Percentiles rank a stretch among this genome's conserved stretches.
phyloP scores from a whole-genome alignment of 1,139 yeast genomes.

The Pichia sp. region DNA sequence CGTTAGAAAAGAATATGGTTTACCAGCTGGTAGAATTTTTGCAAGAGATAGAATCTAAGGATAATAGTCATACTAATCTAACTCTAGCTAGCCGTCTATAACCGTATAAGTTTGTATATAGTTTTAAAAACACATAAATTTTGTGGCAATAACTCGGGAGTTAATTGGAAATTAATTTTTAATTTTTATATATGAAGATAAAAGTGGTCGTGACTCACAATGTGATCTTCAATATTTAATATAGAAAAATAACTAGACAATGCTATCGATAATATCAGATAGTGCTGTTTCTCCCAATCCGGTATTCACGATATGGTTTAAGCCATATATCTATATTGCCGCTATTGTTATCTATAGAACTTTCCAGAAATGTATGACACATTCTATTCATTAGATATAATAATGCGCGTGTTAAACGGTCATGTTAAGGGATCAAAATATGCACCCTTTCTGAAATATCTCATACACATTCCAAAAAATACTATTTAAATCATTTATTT shows the following conservation, averaged over 20 bases:
- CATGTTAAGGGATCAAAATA: neutral
- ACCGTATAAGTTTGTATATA: neutral
- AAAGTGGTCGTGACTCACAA: neutral
- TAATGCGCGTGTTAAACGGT: neutral
- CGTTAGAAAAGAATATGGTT: slow-evolving; percentile 65
- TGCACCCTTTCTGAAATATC: neutral
- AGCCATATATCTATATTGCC: neutral
- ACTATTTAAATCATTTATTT: neutral
- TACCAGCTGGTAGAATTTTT: slow-evolving; percentile 70
- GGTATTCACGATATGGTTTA: no score
- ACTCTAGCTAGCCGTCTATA: neutral
- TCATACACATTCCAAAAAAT: neutral
- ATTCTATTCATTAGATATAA: no score
- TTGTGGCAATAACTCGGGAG: neutral
- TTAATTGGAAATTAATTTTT: neutral
- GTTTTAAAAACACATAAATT: neutral
- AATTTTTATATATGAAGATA: neutral
- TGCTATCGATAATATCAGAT: neutral
- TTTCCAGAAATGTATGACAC: neutral
- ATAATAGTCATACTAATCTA: neutral
- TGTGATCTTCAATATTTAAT: neutral
- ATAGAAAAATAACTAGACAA: neutral
- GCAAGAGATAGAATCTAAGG: slow-evolving; percentile 41
- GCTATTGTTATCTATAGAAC: neutral
- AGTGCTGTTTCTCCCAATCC: neutral